Percentiles rank a stretch among this genome's conserved stretches.
phyloP scores from a whole-genome alignment of 2,329 filamentous ascomycete species.

The Aspergillus fijiensis region DNA sequence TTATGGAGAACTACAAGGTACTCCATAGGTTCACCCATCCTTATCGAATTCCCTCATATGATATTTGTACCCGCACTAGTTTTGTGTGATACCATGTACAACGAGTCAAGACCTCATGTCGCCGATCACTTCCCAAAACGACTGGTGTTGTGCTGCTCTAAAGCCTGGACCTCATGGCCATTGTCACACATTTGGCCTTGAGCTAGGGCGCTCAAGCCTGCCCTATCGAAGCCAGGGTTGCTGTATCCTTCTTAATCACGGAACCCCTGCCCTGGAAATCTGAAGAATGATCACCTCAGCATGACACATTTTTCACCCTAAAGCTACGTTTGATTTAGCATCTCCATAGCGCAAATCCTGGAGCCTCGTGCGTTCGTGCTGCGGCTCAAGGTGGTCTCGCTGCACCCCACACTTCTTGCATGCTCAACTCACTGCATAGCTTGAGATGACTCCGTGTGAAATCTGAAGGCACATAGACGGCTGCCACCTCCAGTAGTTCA shows the following conservation, averaged over 20 bases:
- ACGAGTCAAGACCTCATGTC: background rate
- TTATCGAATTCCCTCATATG: background rate
- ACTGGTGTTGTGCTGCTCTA: background rate
- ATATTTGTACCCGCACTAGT: background rate
- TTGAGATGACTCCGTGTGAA: no score
- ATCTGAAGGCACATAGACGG: no score
- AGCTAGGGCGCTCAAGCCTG: background rate
- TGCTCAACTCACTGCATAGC: background rate
- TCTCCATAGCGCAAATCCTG: background rate
- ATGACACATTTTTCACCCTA: background rate
- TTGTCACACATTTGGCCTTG: background rate
- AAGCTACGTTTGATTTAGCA: background rate
- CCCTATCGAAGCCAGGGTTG: background rate
- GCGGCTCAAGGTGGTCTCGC: background rate
- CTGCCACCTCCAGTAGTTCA: no score
- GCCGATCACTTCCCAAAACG: background rate
- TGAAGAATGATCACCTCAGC: background rate
- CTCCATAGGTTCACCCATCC: background rate
- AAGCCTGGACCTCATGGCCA: background rate
- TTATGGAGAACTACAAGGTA: no score
- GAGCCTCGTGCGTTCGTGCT: background rate
- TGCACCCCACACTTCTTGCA: background rate
- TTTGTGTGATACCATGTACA: background rate
- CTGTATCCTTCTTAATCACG: background rate
- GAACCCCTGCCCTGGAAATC: background rate